Evolutionary conservation across 1,139 yeast species (phyloP), one percentile per base, ranked within the genome.

Genomic region (Yarrowia galli): DNA sequence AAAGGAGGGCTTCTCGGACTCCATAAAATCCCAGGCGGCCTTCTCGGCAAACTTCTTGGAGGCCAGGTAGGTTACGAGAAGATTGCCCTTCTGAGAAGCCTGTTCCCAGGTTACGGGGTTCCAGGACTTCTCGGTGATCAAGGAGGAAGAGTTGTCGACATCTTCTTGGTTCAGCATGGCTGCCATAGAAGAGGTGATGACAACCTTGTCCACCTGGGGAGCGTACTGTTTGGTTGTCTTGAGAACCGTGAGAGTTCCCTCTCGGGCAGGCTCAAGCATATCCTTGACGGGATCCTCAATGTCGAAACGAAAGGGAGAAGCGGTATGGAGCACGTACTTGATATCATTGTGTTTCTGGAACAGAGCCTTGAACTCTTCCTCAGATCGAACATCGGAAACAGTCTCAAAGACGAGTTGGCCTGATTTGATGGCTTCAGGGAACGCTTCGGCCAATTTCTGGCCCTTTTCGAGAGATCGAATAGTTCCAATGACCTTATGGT

Each of bases 261-360:
- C 73, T 40, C 84, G 76, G 2, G 88, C 87, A 9, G 88, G 87
- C 20, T 74, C 75, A 68, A 83, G 74, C 63, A 77, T 69, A 38
- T 75, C 78, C 69, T 75, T 73, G 65, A 80, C 77, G 18, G 82
- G 84, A 43, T 83, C 83, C 36, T 79, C 79, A 65, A 79, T 79
- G 46, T 77, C 73, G 54, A 75, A 72, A 72, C 82, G 80, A 58
- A 80, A 79, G 3, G 89, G 88, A 35, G 87, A 83, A n/a, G 89
- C 89, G 2, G 87, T 84, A 76, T 88, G 92, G 42, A 87, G 73
- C 65, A 88, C 86, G 58, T 80, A 81, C 13, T 83, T 81, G 68
- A 86, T 80, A 3, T 42, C 49, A 46, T 83, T 84, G 72, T 85
- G 81, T 70, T 81, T 73, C 67, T 87, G 79, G 2, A 82, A 83